These are phyloP conservation scores for Onygenales sp. DNA, from an alignment of 2,329 filamentous ascomycete species.

Conservation along the genomic window DNA sequence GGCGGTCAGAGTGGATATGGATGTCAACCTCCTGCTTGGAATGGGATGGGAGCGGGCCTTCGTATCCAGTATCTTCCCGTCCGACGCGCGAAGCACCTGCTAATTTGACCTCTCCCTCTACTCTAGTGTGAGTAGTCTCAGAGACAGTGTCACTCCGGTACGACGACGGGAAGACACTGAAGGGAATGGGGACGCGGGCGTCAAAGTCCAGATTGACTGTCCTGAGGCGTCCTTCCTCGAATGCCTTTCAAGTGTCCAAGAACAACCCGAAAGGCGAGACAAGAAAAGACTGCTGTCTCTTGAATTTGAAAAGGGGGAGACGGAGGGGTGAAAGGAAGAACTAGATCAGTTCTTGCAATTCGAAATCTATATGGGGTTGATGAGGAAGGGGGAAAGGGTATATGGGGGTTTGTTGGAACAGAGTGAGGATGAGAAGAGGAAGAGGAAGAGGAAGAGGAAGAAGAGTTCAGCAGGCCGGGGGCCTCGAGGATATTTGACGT, in stretches of 20 bases:
- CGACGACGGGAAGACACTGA: slow-evolving; percentile 99
- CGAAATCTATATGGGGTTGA: slow-evolving; percentile 9
- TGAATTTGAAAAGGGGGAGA: slow-evolving; percentile 8
- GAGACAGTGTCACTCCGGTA: slow-evolving; percentile 70
- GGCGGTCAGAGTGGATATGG: slow-evolving; percentile 46
- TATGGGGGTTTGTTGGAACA: too few relatives aligned
- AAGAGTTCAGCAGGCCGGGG: slow-evolving; percentile 10
- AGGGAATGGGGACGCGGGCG: slow-evolving; percentile 96
- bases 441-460: slow-evolving; percentile 16
- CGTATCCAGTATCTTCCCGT: slow-evolving; percentile 91
- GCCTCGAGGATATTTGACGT: slow-evolving; percentile 18
- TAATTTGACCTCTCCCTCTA: slow-evolving; percentile 82
- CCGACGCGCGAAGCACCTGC: slow-evolving; percentile 69
- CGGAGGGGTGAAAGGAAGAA: slow-evolving; percentile 4
- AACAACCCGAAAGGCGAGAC: slow-evolving; percentile 40
- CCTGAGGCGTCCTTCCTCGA: slow-evolving; percentile 67
- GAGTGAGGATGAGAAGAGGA: slow-evolving; percentile 1
- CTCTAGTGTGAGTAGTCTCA: slow-evolving; percentile 61
- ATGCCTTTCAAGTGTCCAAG: slow-evolving; percentile 39
- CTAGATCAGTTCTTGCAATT: not conserved
- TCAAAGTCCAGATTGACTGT: slow-evolving; percentile 99
- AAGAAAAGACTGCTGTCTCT: slow-evolving; percentile 40
- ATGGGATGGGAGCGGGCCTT: slow-evolving; percentile 56
- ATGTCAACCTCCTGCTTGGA: slow-evolving; percentile 72
- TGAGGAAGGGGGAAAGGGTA: slow-evolving; percentile 7